These are phyloP conservation scores for Boletus sp. DNA, from an alignment of 1,284 basidiomycete genomes.

Conservation along the genomic window DNA sequence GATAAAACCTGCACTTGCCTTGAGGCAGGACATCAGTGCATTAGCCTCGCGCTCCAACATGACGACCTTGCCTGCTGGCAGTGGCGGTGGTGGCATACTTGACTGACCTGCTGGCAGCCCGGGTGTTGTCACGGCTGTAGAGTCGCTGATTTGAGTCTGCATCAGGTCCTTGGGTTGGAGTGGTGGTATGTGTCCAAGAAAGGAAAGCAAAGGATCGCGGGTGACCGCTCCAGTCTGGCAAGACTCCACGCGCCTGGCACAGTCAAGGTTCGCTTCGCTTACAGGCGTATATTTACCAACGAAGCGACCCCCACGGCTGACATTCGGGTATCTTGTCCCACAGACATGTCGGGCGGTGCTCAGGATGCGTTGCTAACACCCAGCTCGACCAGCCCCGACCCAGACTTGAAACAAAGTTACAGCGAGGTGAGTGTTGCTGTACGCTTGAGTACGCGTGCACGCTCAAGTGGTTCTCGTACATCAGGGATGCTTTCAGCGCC, in stretches of 20 bases:
- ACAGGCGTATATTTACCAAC: conserved; percentile 12
- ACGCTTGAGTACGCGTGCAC: background rate
- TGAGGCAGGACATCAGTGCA: conserved; percentile 58
- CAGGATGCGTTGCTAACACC: conserved; percentile 23
- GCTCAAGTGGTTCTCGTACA: conserved; percentile 1
- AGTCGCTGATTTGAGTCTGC: conserved; percentile 28
- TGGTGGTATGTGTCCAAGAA: conserved; percentile 23
- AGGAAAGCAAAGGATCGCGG: conserved; percentile 25
- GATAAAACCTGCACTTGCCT: conserved; percentile 43
- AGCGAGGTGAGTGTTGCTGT: conserved; percentile 22
- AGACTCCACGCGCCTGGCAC: conserved; percentile 9
- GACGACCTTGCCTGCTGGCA: conserved; percentile 46
- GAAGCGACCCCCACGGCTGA: background rate
- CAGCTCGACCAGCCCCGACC: conserved; percentile 21
- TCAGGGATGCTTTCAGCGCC: conserved; percentile 51
- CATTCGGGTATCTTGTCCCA: background rate
- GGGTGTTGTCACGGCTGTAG: conserved; percentile 20
- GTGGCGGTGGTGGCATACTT: conserved; percentile 63
- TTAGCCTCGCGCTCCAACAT: conserved; percentile 67
- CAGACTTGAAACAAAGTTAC: conserved; percentile 15
- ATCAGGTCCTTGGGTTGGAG: conserved; percentile 4
- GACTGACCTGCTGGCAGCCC: conserved; percentile 12
- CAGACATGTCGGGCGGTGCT: conserved; percentile 28
- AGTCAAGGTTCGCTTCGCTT: conserved; percentile 8
- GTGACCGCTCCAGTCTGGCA: background rate